Evolutionary conservation across 345 rosid genomes (phyloP).

Genomic region (Camelina neglecta): DNA sequence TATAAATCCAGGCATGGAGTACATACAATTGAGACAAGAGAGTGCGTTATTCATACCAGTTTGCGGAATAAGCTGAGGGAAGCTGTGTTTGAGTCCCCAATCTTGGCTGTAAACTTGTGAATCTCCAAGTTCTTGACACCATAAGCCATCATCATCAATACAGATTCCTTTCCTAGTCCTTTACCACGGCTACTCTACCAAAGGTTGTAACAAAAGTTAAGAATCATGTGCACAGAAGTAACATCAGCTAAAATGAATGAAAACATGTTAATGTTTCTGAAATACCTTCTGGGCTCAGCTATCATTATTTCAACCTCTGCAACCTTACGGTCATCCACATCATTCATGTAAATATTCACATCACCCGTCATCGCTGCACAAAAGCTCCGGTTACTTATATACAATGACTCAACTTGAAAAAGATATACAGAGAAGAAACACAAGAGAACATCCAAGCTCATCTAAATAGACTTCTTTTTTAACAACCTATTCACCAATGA

Average conservation of each 20-base stretch:
- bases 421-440: background rate
- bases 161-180: slow-evolving; percentile 91
- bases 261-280: no score
- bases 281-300: slow-evolving; percentile 77
- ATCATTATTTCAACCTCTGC: slow-evolving; percentile 97
- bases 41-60: slow-evolving; percentile 52
- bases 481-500: slow-evolving; percentile 4
- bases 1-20: background rate
- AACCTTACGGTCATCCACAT: slow-evolving; percentile 73
- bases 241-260: background rate
- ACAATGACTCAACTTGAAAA: background rate
- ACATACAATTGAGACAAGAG: background rate
- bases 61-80: slow-evolving; percentile 77
- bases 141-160: slow-evolving; percentile 88
- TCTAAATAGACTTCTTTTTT: background rate
- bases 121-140: slow-evolving; percentile 67
- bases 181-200: slow-evolving; percentile 87
- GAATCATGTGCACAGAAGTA: slow-evolving; percentile 8
- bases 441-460: slow-evolving; percentile 8
- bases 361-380: slow-evolving; percentile 88
- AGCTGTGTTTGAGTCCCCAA: slow-evolving; percentile 79
- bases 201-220: slow-evolving; percentile 20
- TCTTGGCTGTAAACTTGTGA: slow-evolving; percentile 68
- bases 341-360: slow-evolving; percentile 94
- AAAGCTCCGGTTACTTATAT: background rate